Conservation (phyloP, 192 early-diverging fungal genomes). For the Linnemannia exigua region DNA sequence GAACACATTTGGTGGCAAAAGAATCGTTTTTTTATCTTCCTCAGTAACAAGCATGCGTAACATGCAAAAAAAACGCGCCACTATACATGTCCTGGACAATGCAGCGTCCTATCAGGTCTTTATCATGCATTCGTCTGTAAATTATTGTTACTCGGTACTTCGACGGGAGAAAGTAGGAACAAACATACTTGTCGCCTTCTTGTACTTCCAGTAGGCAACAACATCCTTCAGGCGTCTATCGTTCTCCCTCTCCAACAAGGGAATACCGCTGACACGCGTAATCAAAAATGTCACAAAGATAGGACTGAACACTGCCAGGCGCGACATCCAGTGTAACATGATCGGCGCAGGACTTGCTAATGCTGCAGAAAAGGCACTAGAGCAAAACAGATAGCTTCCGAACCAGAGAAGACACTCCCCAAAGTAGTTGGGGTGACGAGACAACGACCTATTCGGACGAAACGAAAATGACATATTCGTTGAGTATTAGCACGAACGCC, state of each 20-base stretch:
- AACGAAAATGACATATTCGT: too few species aligned
- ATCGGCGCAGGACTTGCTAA: neutral
- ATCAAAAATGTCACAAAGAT: slow-evolving; percentile 53
- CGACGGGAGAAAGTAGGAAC: slow-evolving; percentile 35
- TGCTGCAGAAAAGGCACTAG: slow-evolving; percentile 21
- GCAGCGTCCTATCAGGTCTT: neutral
- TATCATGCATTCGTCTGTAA: neutral
- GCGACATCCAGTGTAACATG: slow-evolving; percentile 35
- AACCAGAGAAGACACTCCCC: slow-evolving; percentile 57
- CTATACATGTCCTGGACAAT: neutral
- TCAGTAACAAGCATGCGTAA: too few species aligned
- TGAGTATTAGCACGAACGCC: too few species aligned
- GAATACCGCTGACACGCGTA: slow-evolving; percentile 57
- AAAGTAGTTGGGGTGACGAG: slow-evolving; percentile 60
- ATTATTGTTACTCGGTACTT: neutral
- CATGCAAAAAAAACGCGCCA: too few species aligned
- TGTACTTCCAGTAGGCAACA: slow-evolving; percentile 58
- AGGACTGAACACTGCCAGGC: slow-evolving; percentile 43
- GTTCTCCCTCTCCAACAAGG: slow-evolving; percentile 44
- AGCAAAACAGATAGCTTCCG: slow-evolving; percentile 32
- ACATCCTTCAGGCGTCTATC: slow-evolving; percentile 52
- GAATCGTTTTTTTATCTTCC: too few species aligned
- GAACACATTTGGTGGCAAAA: neutral
- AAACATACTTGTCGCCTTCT: slow-evolving; percentile 54
- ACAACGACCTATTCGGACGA: slow-evolving; percentile 35